Conservation (phyloP, 768 basidiomycete genomes). For the Leccinum fibrillosum region DNA sequence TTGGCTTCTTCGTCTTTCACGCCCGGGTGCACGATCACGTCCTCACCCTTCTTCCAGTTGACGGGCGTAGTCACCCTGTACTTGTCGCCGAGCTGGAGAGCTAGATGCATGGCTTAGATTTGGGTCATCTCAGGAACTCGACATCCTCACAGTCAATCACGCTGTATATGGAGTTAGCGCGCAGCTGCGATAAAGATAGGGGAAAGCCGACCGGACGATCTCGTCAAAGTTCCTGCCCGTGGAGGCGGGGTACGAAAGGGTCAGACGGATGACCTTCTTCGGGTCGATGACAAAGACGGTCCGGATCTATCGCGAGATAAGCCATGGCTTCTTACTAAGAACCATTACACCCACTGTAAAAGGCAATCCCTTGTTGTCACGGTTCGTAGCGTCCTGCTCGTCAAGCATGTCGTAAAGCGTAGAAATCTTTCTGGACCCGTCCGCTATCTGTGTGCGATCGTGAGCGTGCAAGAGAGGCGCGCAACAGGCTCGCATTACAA, state of each 20-base stretch:
- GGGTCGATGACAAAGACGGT: constrained; percentile 98
- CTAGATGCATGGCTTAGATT: constrained; percentile 28
- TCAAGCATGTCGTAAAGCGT: constrained; percentile 95
- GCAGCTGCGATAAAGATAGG: neutral
- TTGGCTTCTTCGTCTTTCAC: constrained; percentile 88
- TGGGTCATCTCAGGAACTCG: constrained; percentile 23
- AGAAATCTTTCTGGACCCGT: constrained; percentile 81
- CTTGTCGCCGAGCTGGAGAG: constrained; percentile 89
- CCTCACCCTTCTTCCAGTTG: constrained; percentile 92
- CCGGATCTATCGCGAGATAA: constrained; percentile 57
- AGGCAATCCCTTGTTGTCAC: constrained; percentile 82
- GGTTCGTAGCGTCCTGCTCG: constrained; percentile 89
- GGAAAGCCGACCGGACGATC: constrained; percentile 48
- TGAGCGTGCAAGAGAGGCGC: constrained; percentile 9
- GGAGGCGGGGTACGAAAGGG: constrained; percentile 88
- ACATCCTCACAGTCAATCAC: constrained; percentile 69
- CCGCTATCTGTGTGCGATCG: constrained; percentile 67
- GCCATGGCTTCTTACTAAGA: neutral
- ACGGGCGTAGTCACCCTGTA: constrained; percentile 85
- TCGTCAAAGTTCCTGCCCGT: constrained; percentile 92
- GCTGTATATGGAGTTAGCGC: constrained; percentile 29
- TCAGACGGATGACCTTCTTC: constrained; percentile 90
- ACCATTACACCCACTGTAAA: constrained; percentile 62
- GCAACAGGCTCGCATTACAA: constrained; percentile 43
- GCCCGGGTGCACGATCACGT: constrained; percentile 88